Evolutionary conservation across 805 yeast genomes (phyloP), one percentile per base, ranked within the genome.

Genomic region (Blastobotrys americana): DNA sequence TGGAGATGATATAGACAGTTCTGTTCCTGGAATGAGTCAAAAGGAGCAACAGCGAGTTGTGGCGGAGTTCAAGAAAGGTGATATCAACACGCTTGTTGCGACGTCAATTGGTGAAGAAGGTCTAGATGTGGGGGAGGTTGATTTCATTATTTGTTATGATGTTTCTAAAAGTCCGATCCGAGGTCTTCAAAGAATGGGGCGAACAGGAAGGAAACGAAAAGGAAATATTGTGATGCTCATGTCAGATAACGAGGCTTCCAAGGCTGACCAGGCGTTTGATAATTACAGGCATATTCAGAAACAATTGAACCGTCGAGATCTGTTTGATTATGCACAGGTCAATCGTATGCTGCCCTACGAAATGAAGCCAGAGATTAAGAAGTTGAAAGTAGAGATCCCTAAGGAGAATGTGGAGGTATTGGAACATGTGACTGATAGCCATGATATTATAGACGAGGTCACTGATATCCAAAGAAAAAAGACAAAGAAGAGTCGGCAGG

Each of bases 61-160:
- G 22, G 73, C 73, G 23, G 71, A 80, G 46, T 93, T 93, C 65
- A 84, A 82, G 55, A 56, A 63, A 0, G 96, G 95, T 5, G 70
- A 64, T 1, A 76, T 77, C 56, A 94, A 93, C 58, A 78, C 86
- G 5, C 66, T 93, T 17, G 96, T 93, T 4, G 96, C 97, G 3
- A 93, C 99, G 0, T 88, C 96, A 0, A 90, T 93, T 58, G 99
- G 97, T 39, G 99, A 93, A 61, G 99, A 93, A 69, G 99, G 99
- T 37, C 72, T 93, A 52, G 98, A 93, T 69, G 94, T 93, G 53
- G 98, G 98, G 25, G 97, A 94, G 60, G 99, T 93, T 43, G 98
- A 93, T 63, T 61, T 93, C 55, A 90, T 93, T 53, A 73, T 93
- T 5, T 89, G 96, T 59, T 93, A 79, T 64, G 98, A 93, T 57